Evolutionary conservation across 768 basidiomycete genomes (phyloP), one percentile per base, ranked within the genome.

Genomic region (Boletus insuetus): DNA sequence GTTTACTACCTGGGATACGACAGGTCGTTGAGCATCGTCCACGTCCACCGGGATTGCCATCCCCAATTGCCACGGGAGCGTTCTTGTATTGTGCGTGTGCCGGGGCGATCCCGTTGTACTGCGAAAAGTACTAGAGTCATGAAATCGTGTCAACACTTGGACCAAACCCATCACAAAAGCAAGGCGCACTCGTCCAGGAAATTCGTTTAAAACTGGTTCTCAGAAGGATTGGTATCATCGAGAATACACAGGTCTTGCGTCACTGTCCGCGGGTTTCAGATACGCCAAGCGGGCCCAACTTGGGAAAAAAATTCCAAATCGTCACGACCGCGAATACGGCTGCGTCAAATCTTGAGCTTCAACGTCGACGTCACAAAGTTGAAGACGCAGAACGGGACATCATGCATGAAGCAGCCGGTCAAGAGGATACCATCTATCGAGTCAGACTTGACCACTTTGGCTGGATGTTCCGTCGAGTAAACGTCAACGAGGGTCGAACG

Each of bases 331-430:
- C 74, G 26, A 94, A 73, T 16, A 92, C 82, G 0, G 79, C 86
- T 0, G 89, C 93, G 68, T 29, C 95, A 79, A 32, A 91, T 74
- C 38, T 83, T 78, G 0, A 93, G 91, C 32, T 86, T 80, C 10
- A 98, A 73, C 1, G 81, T 79, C 29, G 90, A 87, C 1, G 95
- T 97, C 37, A 85, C 71, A 45, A 94, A 80, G 71, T 99, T 96
- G 64, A 98, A 98, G 3, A 88, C 79, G 4, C 77, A 98, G 83
- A 99, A 98, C 17, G 96, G 96, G 68, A 91, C 79, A 74, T 97
- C 98, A 75, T 98, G 97, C 34, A 99, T 68, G 26, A 77, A 76
- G 93, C 96, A 99, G 46, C 93, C 94, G 31, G 92, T 71, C 76
- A 93, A 88, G 53, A 98, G 82, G 83, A 98, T 97, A 0, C 88